Evolutionary conservation across 1,284 basidiomycete species (phyloP), one percentile per base, ranked within the genome.

Genomic region (Rhodotorula sp.): DNA sequence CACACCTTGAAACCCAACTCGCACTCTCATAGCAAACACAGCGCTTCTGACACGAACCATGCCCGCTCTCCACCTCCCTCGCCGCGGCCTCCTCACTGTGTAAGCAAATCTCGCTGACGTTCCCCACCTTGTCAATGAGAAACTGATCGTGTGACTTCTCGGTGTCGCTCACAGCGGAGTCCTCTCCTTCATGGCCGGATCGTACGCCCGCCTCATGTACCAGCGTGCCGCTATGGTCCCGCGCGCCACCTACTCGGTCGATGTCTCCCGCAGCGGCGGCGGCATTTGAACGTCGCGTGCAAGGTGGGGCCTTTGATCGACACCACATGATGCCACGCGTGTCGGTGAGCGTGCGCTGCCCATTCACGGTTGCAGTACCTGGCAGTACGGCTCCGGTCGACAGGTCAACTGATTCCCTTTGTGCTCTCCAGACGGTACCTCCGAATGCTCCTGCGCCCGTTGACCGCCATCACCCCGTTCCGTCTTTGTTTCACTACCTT

Each of bases 21-120:
- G 15, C 34, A n/a, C 23, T 39, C 51, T 54, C 63, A 6, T 7
- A 46, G 43, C 39, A 5, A 21, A 5, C 20, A 26, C n/a, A 29
- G 18, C 54, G 8, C 34, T 15, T 49, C 20, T 5, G 1, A 29
- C 2, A 26, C 23, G 5, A 39, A 31, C 46, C 1, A 64, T 64
- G 63, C 23, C 58, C 14, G 58, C 58, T 18, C 39, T 47, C 16
- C 54, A 54, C 51, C 20, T 71, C 47, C 54, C 43, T 12, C 70
- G 65, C 61, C 67, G 62, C 7, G 64, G 70, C 57, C 63, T 64
- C 56, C 46, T 62, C 58, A 65, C 67, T 56, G 59, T 71, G 70
- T 71, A 2, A 43, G 39, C 39, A 1, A 12, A 43, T 2, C 39
- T 39, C 3, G 39, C 34, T 43, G 23, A 46, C 54, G 20, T 60